These are phyloP conservation scores for Aspergillus ibericus DNA, from an alignment of 2,329 filamentous ascomycete genomes.

Conservation along the genomic window DNA sequence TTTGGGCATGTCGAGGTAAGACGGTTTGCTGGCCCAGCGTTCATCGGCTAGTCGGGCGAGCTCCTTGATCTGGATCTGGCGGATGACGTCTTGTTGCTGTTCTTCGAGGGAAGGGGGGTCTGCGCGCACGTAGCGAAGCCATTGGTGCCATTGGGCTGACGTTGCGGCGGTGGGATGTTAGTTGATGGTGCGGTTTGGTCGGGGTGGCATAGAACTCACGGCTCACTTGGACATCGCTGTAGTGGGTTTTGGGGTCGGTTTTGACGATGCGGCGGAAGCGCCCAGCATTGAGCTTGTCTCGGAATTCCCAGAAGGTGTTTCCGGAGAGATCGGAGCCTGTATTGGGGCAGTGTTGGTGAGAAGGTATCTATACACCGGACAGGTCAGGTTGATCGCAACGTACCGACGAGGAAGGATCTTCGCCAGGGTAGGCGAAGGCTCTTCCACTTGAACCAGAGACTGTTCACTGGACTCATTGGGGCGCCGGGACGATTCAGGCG, in stretches of 20 bases:
- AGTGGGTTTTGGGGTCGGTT: slow-evolving; percentile 54
- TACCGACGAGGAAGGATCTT: slow-evolving; percentile 59
- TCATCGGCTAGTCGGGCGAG: slow-evolving; percentile 61
- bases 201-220: slow-evolving; percentile 42
- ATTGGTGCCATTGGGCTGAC: slow-evolving; percentile 66
- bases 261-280: slow-evolving; percentile 61
- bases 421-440: slow-evolving; percentile 63
- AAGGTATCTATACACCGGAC: neutral
- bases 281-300: slow-evolving; percentile 55
- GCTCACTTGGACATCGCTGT: slow-evolving; percentile 60
- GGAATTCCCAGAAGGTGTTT: slow-evolving; percentile 69
- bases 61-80: slow-evolving; percentile 59
- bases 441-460: slow-evolving; percentile 64
- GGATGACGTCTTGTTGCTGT: slow-evolving; percentile 57
- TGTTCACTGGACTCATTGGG: slow-evolving; percentile 43
- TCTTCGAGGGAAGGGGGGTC: slow-evolving; percentile 59
- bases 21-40: slow-evolving; percentile 61
- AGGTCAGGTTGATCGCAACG: too few relatives aligned
- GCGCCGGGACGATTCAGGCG: too few relatives aligned
- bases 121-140: slow-evolving; percentile 62
- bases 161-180: neutral
- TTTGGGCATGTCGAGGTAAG: slow-evolving; percentile 58
- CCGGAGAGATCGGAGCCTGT: slow-evolving; percentile 61
- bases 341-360: neutral
- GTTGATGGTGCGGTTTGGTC: neutral